Percentiles rank a stretch among this genome's conserved stretches.
Evolutionary conservation across 257 asterid species (phyloP).

Genomic region (Oldenlandia corymbosa): DNA sequence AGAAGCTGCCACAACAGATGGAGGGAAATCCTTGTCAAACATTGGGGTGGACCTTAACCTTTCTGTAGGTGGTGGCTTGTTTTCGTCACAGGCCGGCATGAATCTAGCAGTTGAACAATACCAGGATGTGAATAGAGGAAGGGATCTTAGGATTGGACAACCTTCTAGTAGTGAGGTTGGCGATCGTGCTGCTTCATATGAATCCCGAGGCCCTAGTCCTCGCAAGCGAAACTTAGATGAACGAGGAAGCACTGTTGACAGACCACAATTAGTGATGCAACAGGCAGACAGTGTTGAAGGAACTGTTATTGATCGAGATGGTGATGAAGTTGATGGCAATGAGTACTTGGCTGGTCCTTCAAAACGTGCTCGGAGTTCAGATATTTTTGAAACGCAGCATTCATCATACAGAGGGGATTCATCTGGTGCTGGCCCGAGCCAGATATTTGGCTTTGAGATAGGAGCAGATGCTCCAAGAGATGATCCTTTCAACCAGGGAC

Average conservation of each 20-base stretch:
- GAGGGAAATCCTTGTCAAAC: slow-evolving; percentile 77
- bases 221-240: slow-evolving; percentile 88
- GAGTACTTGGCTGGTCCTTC: slow-evolving; percentile 83
- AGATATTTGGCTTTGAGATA: slow-evolving; percentile 54
- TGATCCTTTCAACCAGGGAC: slow-evolving; percentile 50
- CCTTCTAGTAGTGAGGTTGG: slow-evolving; percentile 97
- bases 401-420: slow-evolving; percentile 49
- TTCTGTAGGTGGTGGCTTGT: slow-evolving; percentile 72
- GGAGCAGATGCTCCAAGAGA: slow-evolving; percentile 51
- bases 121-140: slow-evolving; percentile 48
- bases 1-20: slow-evolving; percentile 78
- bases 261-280: slow-evolving; percentile 59
- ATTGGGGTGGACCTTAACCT: slow-evolving; percentile 80
- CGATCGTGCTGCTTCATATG: slow-evolving; percentile 93
- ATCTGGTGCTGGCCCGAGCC: slow-evolving; percentile 93
- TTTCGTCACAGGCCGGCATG: slow-evolving; percentile 55
- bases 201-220: slow-evolving; percentile 93
- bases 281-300: slow-evolving; percentile 97
- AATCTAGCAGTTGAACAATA: slow-evolving; percentile 47
- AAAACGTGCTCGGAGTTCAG: slow-evolving; percentile 70
- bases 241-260: slow-evolving; percentile 97
- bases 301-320: slow-evolving; percentile 94
- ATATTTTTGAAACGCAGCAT: slow-evolving; percentile 32
- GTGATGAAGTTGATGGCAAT: slow-evolving; percentile 91
- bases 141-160: slow-evolving; percentile 58